Base-by-base conservation (phyloP, 441 rosid species). In the Populus tomentosa region DNA sequence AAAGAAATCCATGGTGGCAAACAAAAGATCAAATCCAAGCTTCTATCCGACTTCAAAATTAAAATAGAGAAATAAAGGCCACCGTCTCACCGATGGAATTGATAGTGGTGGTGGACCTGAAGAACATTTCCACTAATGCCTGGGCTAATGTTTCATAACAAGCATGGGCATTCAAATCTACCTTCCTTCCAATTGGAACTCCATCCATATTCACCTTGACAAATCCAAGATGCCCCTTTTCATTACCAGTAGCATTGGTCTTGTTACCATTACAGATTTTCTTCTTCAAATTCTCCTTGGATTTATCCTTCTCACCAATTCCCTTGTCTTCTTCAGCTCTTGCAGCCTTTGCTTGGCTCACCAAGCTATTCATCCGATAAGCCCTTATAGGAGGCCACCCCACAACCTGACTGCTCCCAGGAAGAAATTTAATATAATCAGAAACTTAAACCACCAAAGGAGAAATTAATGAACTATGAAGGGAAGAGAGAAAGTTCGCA, bases 341-440 rank as follows among this genome's bases (percentile, higher is more conserved):
- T 18, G 87, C 80, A 66, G 90, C 80, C 82, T 92, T 95, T 33
- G 85, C 86, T 78, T 87, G 91, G 87, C 88, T 90, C 80, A 74
- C 85, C 87, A 94, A 84, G 38, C 76, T 88, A 83, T 92, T 95
- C 86, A 90, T 89, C 76, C 98, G 88, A 74, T 86, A 87, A 71
- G 91, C 77, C 84, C 97, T 89, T 71, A 95, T 82, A 32, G 99
- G 99, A 78, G 99, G 99, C 99, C 99, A 95, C 64, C 99, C 99
- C 79, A 94, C 93, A 69, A 91, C 94, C 83, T 93, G 99, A 84
- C 93, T 90, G 91, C 82, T 81, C 66, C 78, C 80, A 72, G 67
- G 80, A 72, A 83, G 36, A 72, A 74, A 82, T 72, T 67, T 75
- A 35, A 20, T 56, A 64, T 42, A 71, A 82, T 35, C n/a, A 71